Evolutionary conservation across 805 yeast species (phyloP), one percentile per base, ranked within the genome.

Genomic region (Starmera caribaea): DNA sequence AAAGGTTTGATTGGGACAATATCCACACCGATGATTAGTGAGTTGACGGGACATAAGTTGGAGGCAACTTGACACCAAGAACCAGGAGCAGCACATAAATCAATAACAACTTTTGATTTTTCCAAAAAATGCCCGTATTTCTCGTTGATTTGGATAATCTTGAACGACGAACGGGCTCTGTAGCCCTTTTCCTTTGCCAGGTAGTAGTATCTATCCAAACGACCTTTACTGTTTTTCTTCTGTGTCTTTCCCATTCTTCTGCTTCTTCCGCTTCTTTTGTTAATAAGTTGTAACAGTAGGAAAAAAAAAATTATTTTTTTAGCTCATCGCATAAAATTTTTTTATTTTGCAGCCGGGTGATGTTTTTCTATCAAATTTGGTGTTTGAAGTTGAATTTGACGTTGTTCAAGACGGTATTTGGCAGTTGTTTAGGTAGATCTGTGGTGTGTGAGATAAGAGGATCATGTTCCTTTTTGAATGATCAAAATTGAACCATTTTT

Each of bases 21-120:
- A 74, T 92, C 98, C n/a, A 92, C 98, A 62, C 98, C 98, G 40
- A 92, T 87, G 54, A 92, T 92, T 49, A 92, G 71, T 1, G 97
- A 86, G 61, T 88, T 87, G 1, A 88, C 70, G 2, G 98, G 97
- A 65, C 97, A 88, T 39, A 87, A 63, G 45, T 88, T 84, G 1
- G 95, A 79, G 1, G 98, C 98, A 34, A 92, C 97, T 67, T 92
- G 98, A 73, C 98, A 92, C 98, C 98, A 92, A 4, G 97, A 87
- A 41, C 98, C 98, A 33, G 97, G 97, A 10, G 98, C 98, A 39
- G 97, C 97, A 80, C 98, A 92, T 52, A 92, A 71, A 73, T 92
- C 98, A 38, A 92, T 85, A 34, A 92, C 96, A 34, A 92, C 97
- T 61, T 87, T 92, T 15, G 96, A 86, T 57, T 86, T 84, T 52